Conservation (phyloP, 805 yeast genomes). For the Wickerhamiella musiphila region DNA sequence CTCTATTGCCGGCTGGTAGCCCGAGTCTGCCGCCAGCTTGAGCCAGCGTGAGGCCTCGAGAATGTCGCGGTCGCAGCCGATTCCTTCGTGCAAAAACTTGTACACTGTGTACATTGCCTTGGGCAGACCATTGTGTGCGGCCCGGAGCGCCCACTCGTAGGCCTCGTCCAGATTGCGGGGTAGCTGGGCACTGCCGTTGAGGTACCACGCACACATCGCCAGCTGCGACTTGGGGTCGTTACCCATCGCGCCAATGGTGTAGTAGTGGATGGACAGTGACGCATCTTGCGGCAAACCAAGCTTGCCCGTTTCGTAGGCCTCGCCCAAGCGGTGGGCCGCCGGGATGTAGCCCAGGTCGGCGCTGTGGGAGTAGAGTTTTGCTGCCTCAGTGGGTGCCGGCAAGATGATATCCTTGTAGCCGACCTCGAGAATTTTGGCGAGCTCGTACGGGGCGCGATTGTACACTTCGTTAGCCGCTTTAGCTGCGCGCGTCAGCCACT, state of each 20-base stretch:
- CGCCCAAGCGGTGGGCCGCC: constrained; percentile 66
- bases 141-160: constrained; percentile 82
- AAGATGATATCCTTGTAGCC: constrained; percentile 82
- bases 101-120: constrained; percentile 80
- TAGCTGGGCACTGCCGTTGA: constrained; percentile 75
- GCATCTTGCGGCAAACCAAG: constrained; percentile 58
- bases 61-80: constrained; percentile 53
- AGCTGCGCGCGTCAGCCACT: constrained; percentile 81
- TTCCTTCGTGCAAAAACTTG: constrained; percentile 69
- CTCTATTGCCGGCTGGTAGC: constrained; percentile 33
- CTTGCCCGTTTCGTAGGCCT: constrained; percentile 63
- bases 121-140: constrained; percentile 56
- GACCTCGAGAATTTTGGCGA: constrained; percentile 63
- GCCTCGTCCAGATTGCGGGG: constrained; percentile 70
- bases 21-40: constrained; percentile 47
- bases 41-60: constrained; percentile 59
- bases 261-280: constrained; percentile 76
- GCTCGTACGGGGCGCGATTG: constrained; percentile 87
- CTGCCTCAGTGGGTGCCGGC: constrained; percentile 67
- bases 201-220: constrained; percentile 92
- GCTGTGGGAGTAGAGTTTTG: constrained; percentile 70
- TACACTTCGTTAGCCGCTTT: constrained; percentile 69
- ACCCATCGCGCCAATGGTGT: constrained; percentile 73
- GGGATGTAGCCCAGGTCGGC: constrained; percentile 76
- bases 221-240: constrained; percentile 86